Evolutionary conservation across 2,329 filamentous ascomycete species (phyloP).

Genomic region (Aspergillus japonicus): DNA sequence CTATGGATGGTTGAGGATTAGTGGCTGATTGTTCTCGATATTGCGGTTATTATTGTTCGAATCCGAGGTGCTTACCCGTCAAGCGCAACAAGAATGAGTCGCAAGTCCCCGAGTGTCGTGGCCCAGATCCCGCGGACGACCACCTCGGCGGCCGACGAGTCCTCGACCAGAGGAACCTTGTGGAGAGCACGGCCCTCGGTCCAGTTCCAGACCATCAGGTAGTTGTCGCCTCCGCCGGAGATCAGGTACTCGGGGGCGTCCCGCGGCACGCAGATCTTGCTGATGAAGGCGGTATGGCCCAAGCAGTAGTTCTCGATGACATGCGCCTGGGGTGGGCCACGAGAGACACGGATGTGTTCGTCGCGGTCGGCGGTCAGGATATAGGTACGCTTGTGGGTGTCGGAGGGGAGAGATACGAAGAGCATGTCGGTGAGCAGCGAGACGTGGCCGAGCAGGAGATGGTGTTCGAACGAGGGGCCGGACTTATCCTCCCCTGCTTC

Average conservation of each 20-base stretch:
- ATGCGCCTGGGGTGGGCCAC: slow-evolving; percentile 77
- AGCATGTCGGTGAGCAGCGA: slow-evolving; percentile 83
- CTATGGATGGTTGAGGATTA: slow-evolving; percentile 50
- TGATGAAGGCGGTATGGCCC: slow-evolving; percentile 83
- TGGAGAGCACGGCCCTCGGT: slow-evolving; percentile 38
- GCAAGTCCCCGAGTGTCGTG: slow-evolving; percentile 22
- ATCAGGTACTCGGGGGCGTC: slow-evolving; percentile 63
- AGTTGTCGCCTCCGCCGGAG: slow-evolving; percentile 82
- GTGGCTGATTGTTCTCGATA: background rate
- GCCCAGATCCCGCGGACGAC: slow-evolving; percentile 56
- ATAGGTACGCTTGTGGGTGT: slow-evolving; percentile 52
- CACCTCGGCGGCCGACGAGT: slow-evolving; percentile 28
- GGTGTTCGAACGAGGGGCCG: slow-evolving; percentile 65
- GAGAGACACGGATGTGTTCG: slow-evolving; percentile 84
- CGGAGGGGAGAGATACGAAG: slow-evolving; percentile 48
- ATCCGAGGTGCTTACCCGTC: slow-evolving; percentile 53
- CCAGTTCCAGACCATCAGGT: slow-evolving; percentile 84
- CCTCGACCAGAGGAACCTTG: slow-evolving; percentile 29
- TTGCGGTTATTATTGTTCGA: no score
- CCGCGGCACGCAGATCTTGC: slow-evolving; percentile 65
- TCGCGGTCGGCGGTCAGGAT: slow-evolving; percentile 69
- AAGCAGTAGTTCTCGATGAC: slow-evolving; percentile 88
- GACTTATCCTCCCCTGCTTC: slow-evolving; percentile 42
- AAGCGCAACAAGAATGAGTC: slow-evolving; percentile 52
- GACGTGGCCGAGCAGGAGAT: slow-evolving; percentile 85